These are phyloP conservation scores for Claviceps pazoutovae DNA, from an alignment of 2,329 filamentous ascomycete genomes.

Conservation along the genomic window DNA sequence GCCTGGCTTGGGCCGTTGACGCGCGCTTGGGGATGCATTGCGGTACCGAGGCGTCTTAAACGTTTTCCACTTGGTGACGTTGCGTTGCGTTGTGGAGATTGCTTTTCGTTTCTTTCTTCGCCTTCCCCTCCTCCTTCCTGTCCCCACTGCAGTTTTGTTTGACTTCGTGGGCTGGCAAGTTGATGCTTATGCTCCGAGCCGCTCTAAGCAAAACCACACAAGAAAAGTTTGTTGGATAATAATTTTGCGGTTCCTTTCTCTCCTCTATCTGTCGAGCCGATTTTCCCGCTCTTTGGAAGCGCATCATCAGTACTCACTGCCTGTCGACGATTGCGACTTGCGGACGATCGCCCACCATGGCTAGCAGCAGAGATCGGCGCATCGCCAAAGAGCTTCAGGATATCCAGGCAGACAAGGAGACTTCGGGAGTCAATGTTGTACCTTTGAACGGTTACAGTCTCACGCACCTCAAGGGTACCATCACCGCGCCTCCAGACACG, in stretches of 20 bases:
- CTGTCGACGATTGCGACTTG: not conserved
- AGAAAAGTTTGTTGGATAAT: not conserved
- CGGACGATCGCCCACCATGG: conserved; percentile 21
- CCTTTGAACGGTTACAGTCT: conserved; percentile 54
- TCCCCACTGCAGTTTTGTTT: not conserved
- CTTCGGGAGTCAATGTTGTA: conserved; percentile 62
- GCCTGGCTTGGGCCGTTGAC: not conserved
- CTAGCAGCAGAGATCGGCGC: conserved; percentile 40
- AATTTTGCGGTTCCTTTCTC: not conserved
- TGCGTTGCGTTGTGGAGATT: not conserved
- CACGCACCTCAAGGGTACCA: conserved; percentile 68
- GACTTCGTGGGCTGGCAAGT: not conserved
- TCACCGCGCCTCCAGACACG: conserved; percentile 79
- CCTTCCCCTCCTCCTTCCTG: not conserved
- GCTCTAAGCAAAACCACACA: not conserved
- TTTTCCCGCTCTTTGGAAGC: not conserved
- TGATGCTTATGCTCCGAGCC: not conserved
- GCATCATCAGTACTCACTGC: not conserved
- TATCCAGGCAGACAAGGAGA: conserved; percentile 55
- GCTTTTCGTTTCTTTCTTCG: not conserved
- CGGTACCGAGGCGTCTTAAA: not conserved
- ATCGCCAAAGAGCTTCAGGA: conserved; percentile 66
- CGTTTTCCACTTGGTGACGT: not conserved
- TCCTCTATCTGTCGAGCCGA: not conserved
- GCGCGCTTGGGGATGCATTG: not conserved